Conservation (phyloP, 352 stramenopile species). For the Aphanomyces cochlioides region DNA sequence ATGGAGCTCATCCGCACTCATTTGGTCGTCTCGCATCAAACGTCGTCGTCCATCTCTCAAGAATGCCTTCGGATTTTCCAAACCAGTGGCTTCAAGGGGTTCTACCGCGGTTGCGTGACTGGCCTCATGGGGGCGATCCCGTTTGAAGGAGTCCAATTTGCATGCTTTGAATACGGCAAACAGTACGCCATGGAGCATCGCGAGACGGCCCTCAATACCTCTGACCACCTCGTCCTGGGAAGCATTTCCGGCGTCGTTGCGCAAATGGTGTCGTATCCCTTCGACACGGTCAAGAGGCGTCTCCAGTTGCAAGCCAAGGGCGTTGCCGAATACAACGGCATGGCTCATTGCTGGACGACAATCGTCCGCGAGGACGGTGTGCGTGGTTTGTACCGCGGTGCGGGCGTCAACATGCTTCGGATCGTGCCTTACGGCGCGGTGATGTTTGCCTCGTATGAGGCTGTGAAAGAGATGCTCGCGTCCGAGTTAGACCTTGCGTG, state of each 20-base stretch:
- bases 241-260: slow-evolving; percentile 65
- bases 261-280: slow-evolving; percentile 82
- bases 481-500: no score
- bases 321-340: slow-evolving; percentile 43
- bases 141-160: slow-evolving; percentile 81
- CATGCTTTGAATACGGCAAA: slow-evolving; percentile 78
- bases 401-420: slow-evolving; percentile 69
- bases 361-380: slow-evolving; percentile 58
- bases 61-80: slow-evolving; percentile 60
- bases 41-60: slow-evolving; percentile 34
- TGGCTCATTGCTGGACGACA: slow-evolving; percentile 41
- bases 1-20: slow-evolving; percentile 74
- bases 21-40: slow-evolving; percentile 60
- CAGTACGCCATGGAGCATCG: slow-evolving; percentile 41
- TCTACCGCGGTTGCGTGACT: slow-evolving; percentile 67
- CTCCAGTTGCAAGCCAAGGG: slow-evolving; percentile 54
- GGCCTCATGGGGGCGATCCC: slow-evolving; percentile 66
- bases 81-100: slow-evolving; percentile 52
- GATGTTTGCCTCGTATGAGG: slow-evolving; percentile 81
- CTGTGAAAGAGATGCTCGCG: slow-evolving; percentile 47
- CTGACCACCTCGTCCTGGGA: slow-evolving; percentile 80
- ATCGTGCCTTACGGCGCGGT: slow-evolving; percentile 76
- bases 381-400: slow-evolving; percentile 59
- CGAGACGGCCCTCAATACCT: slow-evolving; percentile 61
- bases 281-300: slow-evolving; percentile 83